Conservation (phyloP, 2,329 filamentous ascomycete species). For the Beauveria pseudobassiana region DNA sequence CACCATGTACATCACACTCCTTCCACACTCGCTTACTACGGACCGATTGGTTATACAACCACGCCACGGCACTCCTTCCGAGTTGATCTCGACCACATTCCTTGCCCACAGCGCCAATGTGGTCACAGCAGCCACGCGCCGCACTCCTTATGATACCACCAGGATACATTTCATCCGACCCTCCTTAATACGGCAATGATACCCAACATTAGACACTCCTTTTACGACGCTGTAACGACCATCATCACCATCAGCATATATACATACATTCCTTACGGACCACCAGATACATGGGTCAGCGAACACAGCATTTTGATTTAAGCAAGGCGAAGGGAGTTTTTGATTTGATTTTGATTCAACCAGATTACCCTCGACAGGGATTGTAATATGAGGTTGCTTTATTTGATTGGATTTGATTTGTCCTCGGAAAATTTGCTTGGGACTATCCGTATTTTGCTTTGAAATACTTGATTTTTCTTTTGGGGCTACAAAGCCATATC, state of each 20-base stretch:
- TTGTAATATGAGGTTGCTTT: constrained; percentile 1
- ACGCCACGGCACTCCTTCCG: constrained; percentile 17
- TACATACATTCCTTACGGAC: constrained; percentile 40
- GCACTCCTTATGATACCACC: constrained; percentile 12
- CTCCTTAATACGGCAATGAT: constrained; percentile 19
- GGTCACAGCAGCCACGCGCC: too few species aligned
- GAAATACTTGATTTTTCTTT: constrained; percentile 4
- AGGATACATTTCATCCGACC: constrained; percentile 4
- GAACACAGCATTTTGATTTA: constrained; percentile 9
- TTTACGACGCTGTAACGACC: constrained; percentile 30
- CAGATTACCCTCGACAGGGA: constrained; percentile 1
- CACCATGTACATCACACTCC: constrained; percentile 30
- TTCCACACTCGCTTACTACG: constrained; percentile 27
- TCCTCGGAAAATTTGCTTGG: constrained; percentile 1
- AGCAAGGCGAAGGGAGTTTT: constrained; percentile 11
- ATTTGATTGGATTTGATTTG: background rate
- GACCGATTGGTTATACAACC: constrained; percentile 11
- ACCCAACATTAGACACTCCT: constrained; percentile 29
- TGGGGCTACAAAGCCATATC: constrained; percentile 3
- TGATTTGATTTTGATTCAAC: constrained; percentile 8
- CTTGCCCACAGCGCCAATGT: constrained; percentile 18
- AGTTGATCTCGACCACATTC: constrained; percentile 27
- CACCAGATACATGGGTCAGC: constrained; percentile 19
- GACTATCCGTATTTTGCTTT: background rate
- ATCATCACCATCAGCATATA: constrained; percentile 31